phyloP scores from a whole-genome alignment of 306 rosid genomes.

The Vigna hirtella region DNA sequence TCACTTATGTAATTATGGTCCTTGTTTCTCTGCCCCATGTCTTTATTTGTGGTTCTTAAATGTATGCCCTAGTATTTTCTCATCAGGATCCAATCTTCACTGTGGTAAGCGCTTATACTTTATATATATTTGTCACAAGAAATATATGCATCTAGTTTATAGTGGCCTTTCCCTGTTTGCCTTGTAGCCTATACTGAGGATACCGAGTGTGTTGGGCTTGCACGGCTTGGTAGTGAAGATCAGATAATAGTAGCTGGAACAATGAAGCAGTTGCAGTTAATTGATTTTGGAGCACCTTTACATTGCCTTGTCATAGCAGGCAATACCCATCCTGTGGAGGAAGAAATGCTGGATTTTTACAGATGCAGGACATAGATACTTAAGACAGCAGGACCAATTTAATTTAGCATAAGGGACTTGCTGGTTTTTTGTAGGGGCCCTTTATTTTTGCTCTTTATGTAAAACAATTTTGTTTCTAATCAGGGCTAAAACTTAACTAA shows the following conservation, averaged over 20 bases:
- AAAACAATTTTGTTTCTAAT: slow-evolving; percentile 12
- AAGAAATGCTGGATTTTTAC: slow-evolving; percentile 87
- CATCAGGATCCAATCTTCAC: slow-evolving; percentile 19
- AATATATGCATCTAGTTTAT: background rate
- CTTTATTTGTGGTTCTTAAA: background rate
- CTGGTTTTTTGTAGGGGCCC: background rate
- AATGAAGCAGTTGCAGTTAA: slow-evolving; percentile 69
- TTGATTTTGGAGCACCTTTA: slow-evolving; percentile 89
- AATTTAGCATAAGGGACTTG: background rate
- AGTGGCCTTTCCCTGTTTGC: slow-evolving; percentile 1
- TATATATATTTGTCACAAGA: background rate
- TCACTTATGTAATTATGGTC: background rate
- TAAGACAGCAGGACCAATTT: slow-evolving; percentile 21
- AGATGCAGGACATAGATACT: slow-evolving; percentile 47
- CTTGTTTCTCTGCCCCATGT: background rate
- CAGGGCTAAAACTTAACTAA: background rate
- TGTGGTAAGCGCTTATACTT: slow-evolving; percentile 6
- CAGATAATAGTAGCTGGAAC: slow-evolving; percentile 78
- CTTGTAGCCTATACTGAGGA: slow-evolving; percentile 70
- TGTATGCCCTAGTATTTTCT: slow-evolving; percentile 12
- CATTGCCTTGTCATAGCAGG: slow-evolving; percentile 93
- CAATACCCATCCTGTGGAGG: slow-evolving; percentile 88
- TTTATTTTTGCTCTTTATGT: slow-evolving; percentile 1
- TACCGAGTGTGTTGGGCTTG: slow-evolving; percentile 87
- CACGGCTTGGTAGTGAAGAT: slow-evolving; percentile 90